Conservation (phyloP, 2,329 filamentous ascomycete species). For the Fusarium poae region DNA sequence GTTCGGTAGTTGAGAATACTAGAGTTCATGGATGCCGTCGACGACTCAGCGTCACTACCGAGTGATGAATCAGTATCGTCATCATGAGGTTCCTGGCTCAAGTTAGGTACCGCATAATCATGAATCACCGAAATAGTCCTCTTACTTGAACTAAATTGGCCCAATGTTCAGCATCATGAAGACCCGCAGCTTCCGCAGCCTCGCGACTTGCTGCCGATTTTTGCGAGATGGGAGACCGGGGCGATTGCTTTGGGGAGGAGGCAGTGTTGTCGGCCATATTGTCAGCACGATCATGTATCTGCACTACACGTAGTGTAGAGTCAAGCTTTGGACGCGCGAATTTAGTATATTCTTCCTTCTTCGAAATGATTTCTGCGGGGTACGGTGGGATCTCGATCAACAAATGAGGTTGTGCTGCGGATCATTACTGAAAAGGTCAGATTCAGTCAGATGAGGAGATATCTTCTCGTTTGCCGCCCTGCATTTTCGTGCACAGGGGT, state of each 20-base stretch:
- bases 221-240: constrained; percentile 7
- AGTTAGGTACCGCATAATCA: neutral
- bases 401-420: neutral
- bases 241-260: constrained; percentile 8
- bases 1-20: constrained; percentile 33
- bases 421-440: neutral
- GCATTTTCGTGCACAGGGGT: neutral
- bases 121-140: neutral
- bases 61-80: constrained; percentile 22
- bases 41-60: constrained; percentile 17
- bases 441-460: neutral
- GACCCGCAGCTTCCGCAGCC: neutral
- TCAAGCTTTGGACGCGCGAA: neutral
- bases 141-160: constrained; percentile 1
- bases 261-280: neutral
- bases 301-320: no score
- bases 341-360: neutral
- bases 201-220: neutral
- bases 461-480: neutral
- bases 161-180: constrained; percentile 22
- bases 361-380: neutral
- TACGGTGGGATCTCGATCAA: neutral
- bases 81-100: neutral
- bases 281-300: no score
- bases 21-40: constrained; percentile 34